phyloP scores from a whole-genome alignment of 768 basidiomycete genomes.

The Floccularia luteovirens region DNA sequence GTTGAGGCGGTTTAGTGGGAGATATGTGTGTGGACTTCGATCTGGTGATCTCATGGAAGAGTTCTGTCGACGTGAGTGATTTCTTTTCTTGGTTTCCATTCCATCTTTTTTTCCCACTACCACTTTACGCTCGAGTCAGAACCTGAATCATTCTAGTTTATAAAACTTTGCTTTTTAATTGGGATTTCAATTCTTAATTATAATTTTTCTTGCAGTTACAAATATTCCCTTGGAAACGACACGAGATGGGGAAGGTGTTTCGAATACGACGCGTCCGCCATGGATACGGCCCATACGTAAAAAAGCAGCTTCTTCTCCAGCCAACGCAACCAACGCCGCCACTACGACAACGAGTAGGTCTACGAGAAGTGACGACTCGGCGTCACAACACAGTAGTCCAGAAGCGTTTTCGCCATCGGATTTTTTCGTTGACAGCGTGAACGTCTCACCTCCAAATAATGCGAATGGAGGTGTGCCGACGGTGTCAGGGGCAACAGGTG shows the following conservation, averaged over 20 bases:
- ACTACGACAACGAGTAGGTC: too few relatives aligned
- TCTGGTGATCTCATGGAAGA: conserved; percentile 94
- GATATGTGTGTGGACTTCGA: conserved; percentile 87
- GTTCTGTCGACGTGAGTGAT: conserved; percentile 71
- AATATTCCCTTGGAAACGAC: conserved; percentile 79
- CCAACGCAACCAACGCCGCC: conserved; percentile 33
- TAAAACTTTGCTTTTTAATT: too few relatives aligned
- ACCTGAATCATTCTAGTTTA: too few relatives aligned
- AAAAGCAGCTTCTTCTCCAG: conserved; percentile 53
- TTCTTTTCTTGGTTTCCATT: conserved; percentile 3
- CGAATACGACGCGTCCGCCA: conserved; percentile 54
- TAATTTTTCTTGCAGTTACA: conserved; percentile 43
- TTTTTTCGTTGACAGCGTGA: conserved; percentile 61
- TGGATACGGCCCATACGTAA: conserved; percentile 89
- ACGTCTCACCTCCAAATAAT: too few relatives aligned
- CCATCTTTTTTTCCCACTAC: conserved; percentile 1
- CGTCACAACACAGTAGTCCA: conserved; percentile 50
- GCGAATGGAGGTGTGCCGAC: too few relatives aligned
- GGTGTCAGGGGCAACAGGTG: too few relatives aligned
- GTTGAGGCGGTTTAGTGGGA: conserved; percentile 81
- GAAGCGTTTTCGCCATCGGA: conserved; percentile 61
- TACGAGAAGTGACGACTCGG: conserved; percentile 35
- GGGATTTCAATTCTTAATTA: too few relatives aligned
- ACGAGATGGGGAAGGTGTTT: conserved; percentile 38
- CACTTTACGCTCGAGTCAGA: too few relatives aligned